Conservation (phyloP, 306 rosid genomes). For the Crotalaria pallida region DNA sequence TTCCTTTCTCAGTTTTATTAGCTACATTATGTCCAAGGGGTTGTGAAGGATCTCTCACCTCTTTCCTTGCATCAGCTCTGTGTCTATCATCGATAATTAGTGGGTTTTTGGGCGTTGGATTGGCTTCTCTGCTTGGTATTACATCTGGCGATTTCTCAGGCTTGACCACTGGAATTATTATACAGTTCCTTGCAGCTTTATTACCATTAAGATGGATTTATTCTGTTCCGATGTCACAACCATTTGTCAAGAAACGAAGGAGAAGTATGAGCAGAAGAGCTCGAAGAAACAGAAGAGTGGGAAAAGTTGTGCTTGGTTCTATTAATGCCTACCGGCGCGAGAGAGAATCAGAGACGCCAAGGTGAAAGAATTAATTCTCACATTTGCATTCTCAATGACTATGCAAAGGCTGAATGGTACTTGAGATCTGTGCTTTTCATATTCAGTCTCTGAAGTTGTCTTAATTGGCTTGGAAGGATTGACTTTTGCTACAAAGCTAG, state of each 20-base stretch:
- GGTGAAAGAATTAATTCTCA: constrained; percentile 19
- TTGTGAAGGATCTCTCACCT: constrained; percentile 86
- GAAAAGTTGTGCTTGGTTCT: constrained; percentile 52
- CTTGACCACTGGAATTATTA: constrained; percentile 53
- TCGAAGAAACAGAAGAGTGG: constrained; percentile 65
- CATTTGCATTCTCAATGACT: neutral
- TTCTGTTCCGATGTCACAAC: constrained; percentile 42
- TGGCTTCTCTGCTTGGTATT: constrained; percentile 64
- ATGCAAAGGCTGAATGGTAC: constrained; percentile 7
- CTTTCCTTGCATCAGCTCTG: constrained; percentile 71
- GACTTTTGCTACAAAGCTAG: neutral
- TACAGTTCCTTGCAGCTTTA: constrained; percentile 70
- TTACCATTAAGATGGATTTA: constrained; percentile 52
- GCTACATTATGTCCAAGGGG: constrained; percentile 69
- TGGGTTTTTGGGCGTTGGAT: constrained; percentile 69
- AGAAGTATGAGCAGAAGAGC: constrained; percentile 50
- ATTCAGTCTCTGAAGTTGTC: neutral
- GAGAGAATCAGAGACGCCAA: constrained; percentile 55
- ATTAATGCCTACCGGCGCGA: constrained; percentile 48
- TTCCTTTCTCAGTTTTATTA: constrained; percentile 72
- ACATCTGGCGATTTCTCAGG: constrained; percentile 59
- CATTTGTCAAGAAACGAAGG: constrained; percentile 35
- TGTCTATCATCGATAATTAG: constrained; percentile 69
- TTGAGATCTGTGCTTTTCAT: neutral
- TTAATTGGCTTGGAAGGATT: neutral